These are phyloP conservation scores for Chrysanthemum lavandulifolium DNA, from an alignment of 129 eudicot species.

Conservation along the genomic window DNA sequence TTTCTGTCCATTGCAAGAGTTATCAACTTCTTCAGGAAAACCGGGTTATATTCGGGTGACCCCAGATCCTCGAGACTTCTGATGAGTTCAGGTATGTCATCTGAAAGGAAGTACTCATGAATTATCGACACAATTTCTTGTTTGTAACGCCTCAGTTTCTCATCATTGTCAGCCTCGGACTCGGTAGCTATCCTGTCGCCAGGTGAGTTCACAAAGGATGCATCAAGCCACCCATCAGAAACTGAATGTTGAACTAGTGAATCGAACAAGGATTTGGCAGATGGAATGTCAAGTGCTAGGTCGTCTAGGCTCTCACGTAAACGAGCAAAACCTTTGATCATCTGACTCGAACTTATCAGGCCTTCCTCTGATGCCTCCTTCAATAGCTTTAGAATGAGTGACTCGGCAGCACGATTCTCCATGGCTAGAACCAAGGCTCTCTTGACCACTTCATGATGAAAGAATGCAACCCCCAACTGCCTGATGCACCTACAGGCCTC, in stretches of 20 bases:
- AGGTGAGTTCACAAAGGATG: slow-evolving; percentile 47
- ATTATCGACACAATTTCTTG: slow-evolving; percentile 69
- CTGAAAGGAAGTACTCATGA: slow-evolving; percentile 84
- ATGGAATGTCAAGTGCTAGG: slow-evolving; percentile 85
- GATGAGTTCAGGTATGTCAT: slow-evolving; percentile 88
- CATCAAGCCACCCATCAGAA: slow-evolving; percentile 79
- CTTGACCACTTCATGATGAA: slow-evolving; percentile 91
- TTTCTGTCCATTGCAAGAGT: slow-evolving; percentile 92
- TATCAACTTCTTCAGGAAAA: slow-evolving; percentile 73
- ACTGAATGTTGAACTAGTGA: slow-evolving; percentile 52
- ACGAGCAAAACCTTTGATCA: slow-evolving; percentile 75
- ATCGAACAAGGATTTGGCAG: slow-evolving; percentile 58
- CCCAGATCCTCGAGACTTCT: slow-evolving; percentile 69
- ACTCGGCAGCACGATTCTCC: slow-evolving; percentile 77
- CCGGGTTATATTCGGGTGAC: slow-evolving; percentile 67
- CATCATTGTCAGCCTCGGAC: slow-evolving; percentile 41
- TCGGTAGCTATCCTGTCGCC: slow-evolving; percentile 30
- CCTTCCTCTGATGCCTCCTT: slow-evolving; percentile 90
- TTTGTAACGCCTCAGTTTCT: slow-evolving; percentile 63
- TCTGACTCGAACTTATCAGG: slow-evolving; percentile 85
- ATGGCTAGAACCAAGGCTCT: slow-evolving; percentile 78
- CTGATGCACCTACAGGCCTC: slow-evolving; percentile 92
- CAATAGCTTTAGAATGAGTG: slow-evolving; percentile 56
- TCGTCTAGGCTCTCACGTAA: slow-evolving; percentile 85
- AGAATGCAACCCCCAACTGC: slow-evolving; percentile 78